Percentiles rank a stretch among this genome's conserved stretches.
Evolutionary conservation across 306 rosid genomes (phyloP).

Genomic region (Quercus cerris): DNA sequence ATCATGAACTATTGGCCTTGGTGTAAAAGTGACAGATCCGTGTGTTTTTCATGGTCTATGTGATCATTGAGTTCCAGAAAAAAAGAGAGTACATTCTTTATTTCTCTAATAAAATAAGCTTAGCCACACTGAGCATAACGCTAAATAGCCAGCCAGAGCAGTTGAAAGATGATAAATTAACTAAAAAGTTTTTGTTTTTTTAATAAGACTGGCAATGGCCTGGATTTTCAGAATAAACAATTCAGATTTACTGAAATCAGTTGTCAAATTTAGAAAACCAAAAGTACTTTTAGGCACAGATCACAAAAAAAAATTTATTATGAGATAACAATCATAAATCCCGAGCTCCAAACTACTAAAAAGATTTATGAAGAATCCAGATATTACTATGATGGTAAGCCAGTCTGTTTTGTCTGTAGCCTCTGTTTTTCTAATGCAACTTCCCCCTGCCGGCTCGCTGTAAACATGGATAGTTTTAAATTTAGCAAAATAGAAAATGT

Average conservation of each 20-base stretch:
- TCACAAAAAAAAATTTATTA: neutral
- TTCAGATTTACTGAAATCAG: neutral
- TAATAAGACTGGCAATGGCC: neutral
- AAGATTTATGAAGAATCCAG: neutral
- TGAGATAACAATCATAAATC: neutral
- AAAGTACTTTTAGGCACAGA: neutral
- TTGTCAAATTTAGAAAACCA: neutral
- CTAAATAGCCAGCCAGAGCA: neutral
- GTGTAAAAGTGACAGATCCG: neutral
- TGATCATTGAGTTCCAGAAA: neutral
- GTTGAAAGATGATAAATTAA: neutral
- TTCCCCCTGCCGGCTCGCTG: constrained; percentile 80
- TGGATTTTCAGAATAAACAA: neutral
- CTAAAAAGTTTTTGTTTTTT: neutral
- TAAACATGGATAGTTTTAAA: constrained; percentile 24
- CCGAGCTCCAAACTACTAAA: neutral
- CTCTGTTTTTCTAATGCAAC: constrained; percentile 58
- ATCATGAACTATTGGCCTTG: neutral
- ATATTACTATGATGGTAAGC: constrained; percentile 79
- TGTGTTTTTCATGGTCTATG: constrained; percentile 13
- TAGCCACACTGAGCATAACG: neutral
- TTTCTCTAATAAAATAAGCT: constrained; percentile 12
- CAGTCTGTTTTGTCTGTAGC: constrained; percentile 64
- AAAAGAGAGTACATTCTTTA: neutral
- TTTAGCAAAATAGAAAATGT: constrained; percentile 12